These are phyloP conservation scores for Septoria linicola DNA, from an alignment of 2,329 filamentous ascomycete species.

Conservation along the genomic window DNA sequence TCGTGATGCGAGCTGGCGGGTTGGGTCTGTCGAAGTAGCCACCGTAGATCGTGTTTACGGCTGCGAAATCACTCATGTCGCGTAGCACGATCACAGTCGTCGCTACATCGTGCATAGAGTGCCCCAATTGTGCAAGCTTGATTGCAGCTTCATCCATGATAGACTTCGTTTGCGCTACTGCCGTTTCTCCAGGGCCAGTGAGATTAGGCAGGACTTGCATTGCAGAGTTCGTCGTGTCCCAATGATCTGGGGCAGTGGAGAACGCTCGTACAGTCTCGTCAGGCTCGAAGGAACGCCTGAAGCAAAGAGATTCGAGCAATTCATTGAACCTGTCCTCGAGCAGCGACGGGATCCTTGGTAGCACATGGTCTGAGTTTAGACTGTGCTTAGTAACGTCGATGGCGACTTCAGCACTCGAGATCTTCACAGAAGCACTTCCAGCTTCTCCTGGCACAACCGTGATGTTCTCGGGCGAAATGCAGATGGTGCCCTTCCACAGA, in stretches of 20 bases:
- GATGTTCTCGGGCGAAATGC: constrained; percentile 56
- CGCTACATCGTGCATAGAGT: constrained; percentile 35
- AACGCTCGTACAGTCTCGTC: not conserved
- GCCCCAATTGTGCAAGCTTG: constrained; percentile 13
- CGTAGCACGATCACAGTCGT: constrained; percentile 67
- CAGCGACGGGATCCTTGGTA: constrained; percentile 57
- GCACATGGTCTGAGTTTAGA: not conserved
- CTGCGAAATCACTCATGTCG: constrained; percentile 74
- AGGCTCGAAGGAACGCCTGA: not conserved
- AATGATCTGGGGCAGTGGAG: not conserved
- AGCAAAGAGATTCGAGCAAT: constrained; percentile 34
- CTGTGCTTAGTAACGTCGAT: not conserved
- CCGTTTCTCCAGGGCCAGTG: constrained; percentile 38
- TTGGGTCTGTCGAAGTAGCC: constrained; percentile 73
- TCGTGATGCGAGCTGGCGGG: constrained; percentile 79
- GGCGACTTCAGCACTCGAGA: constrained; percentile 56
- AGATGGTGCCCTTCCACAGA: constrained; percentile 71
- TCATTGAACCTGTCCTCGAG: constrained; percentile 63
- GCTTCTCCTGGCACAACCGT: constrained; percentile 66
- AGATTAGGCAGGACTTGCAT: constrained; percentile 31
- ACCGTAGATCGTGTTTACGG: constrained; percentile 73
- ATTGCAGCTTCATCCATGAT: constrained; percentile 41
- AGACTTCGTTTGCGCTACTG: constrained; percentile 42
- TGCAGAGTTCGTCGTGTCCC: not conserved
- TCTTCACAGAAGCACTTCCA: constrained; percentile 70